Base-by-base conservation (phyloP, 768 basidiomycete species). In the Dioszegia aurantiaca region DNA sequence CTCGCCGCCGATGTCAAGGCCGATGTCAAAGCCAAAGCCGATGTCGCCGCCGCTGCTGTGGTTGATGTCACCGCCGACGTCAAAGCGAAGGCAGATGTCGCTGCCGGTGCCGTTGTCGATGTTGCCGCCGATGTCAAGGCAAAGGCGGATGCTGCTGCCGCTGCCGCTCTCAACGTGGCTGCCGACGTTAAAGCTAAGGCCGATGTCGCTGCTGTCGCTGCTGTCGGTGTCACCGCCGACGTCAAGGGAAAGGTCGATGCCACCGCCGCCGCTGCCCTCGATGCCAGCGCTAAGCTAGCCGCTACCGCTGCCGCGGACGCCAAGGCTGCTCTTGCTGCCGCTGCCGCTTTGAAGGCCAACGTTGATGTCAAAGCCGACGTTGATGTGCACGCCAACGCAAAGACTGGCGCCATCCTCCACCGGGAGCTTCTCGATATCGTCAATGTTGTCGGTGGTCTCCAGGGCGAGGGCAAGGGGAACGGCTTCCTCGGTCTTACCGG, bases 321-420 rank as follows among this genome's bases (percentile, higher is more conserved):
- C 47, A 51, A 56, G 8, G 26, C 26, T 27, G 24, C 4, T 12
- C 28, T 41, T 17, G 19, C 26, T 21, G 39, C 33, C n/a, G 30
- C 21, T 27, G 51, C 31, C 9, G 44, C 40, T 46, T 58, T 58
- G 23, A 53, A 62, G 36, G 61, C 61, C 40, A 56, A 51, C 37
- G 49, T 66, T 14, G 33, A 33, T 37, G 33, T 33, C 33, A 33
- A 33, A 33, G 33, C 33, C 33, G 33, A 33, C 14, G 33, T 54
- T 40, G 59, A 45, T 36, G 65, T 52, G 17, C 44, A 44, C 8
- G 27, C 33, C 23, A 31, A 26, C n/a, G 36, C 49, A 2, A 44
- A 23, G 14, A 42, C 40, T 17, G 44, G 44, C 44, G 39, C 17
- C 14, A 14, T 39, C 26, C 10, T 33, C 24, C 30, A 45, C 31